Percentiles rank a stretch among this genome's conserved stretches.
Evolutionary conservation across 768 basidiomycete species (phyloP).

Genomic region (Russula brevipes): DNA sequence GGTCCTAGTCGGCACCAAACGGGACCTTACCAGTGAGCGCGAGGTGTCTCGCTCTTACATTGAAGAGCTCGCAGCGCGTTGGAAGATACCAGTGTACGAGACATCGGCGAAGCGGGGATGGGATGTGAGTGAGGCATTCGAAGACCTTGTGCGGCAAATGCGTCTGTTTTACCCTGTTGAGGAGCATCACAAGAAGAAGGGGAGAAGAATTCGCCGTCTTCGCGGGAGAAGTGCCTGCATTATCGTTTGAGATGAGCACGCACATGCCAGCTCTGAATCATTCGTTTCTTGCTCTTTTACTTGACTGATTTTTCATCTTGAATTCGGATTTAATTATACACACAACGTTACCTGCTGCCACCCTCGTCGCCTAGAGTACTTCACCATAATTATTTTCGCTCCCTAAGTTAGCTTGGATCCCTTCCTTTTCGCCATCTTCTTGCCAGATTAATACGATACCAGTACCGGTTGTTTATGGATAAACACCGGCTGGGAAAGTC

Average conservation of each 20-base stretch:
- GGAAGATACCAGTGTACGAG: slow-evolving; percentile 77
- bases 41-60: slow-evolving; percentile 66
- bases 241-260: slow-evolving; percentile 34
- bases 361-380: slow-evolving; percentile 7
- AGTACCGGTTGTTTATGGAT: not conserved
- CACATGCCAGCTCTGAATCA: not conserved
- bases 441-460: slow-evolving; percentile 1
- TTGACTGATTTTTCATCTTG: slow-evolving; percentile 1
- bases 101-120: slow-evolving; percentile 84
- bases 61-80: slow-evolving; percentile 55
- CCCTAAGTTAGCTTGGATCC: slow-evolving; percentile 1
- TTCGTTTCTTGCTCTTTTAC: slow-evolving; percentile 11
- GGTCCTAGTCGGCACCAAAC: slow-evolving; percentile 81
- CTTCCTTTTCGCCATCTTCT: not conserved
- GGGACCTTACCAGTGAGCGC: slow-evolving; percentile 75
- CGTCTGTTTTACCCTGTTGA: slow-evolving; percentile 55
- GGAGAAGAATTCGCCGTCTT: slow-evolving; percentile 29
- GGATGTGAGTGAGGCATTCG: slow-evolving; percentile 75
- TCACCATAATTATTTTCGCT: slow-evolving; percentile 13
- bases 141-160: slow-evolving; percentile 73
- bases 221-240: slow-evolving; percentile 32
- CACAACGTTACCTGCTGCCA: not conserved
- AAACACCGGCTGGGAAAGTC: not conserved
- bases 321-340: slow-evolving; percentile 10
- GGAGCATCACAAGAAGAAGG: slow-evolving; percentile 29